Base-by-base conservation (phyloP, 805 yeast species). In the Starmerella bombi region DNA sequence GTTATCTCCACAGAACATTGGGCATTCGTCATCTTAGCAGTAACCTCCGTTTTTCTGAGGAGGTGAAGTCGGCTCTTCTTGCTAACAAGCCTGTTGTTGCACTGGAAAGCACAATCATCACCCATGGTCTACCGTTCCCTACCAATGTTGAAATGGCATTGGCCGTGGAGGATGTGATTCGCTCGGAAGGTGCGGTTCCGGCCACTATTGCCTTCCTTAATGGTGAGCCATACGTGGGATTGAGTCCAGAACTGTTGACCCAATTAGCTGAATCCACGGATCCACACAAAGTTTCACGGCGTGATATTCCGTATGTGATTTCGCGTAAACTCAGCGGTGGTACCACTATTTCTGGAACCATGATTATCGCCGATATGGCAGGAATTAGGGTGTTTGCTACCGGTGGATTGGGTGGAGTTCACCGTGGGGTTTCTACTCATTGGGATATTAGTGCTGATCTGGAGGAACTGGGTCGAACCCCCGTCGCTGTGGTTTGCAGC, bases 391-490 rank as follows among this genome's bases (percentile, higher is more conserved):
- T 85, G 10, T 85, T 84, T 65, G 91, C 93, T 1, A 85, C 95
- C 2, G 95, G 95, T 25, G 95, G 95, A 1, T 66, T 84, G 16
- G 95, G 95, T 17, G 95, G 95, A 17, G 94, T 83, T 9, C 93
- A 84, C 52, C 69, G 82, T 41, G 80, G 80, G 6, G 88, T 80
- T 17, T 79, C 80, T 41, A 49, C 60, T 22, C 74, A 85, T 2
- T 70, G 82, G 75, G 95, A 84, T 58, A 66, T 84, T 19, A 76
- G 86, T 51, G 93, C 94, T 2, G 95, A 84, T 59, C 67, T 84
- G 46, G 86, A 83, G 37, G 95, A 84, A 55, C 64, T 85, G 40
- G 78, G 85, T 1, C 67, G 75, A 42, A 85, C 94, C 0, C 82
- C 86, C 0, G 84, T 84, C 1, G 75, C 84, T 0, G 94, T 84